phyloP scores from a whole-genome alignment of 306 rosid species.

The Cicer pinnatifidum region DNA sequence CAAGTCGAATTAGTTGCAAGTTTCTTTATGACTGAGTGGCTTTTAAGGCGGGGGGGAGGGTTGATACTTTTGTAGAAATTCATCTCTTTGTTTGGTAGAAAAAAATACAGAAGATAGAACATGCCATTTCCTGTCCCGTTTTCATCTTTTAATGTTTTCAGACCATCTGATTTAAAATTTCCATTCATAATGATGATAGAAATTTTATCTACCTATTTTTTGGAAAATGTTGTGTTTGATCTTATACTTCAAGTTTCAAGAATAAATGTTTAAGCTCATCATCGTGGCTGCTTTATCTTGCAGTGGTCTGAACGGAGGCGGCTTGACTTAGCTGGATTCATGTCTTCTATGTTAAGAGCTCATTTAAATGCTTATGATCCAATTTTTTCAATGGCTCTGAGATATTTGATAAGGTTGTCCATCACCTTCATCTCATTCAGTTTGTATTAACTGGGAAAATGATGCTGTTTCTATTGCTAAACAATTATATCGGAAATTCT shows the following conservation, averaged over 20 bases:
- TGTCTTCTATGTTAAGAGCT: constrained; percentile 88
- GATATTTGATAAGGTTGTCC: constrained; percentile 90
- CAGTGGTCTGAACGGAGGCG: constrained; percentile 97
- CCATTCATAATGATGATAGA: constrained; percentile 21
- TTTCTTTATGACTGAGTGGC: constrained; percentile 1
- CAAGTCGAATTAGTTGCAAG: constrained; percentile 10
- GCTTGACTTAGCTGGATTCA: constrained; percentile 81
- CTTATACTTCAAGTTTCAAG: neutral
- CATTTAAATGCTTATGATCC: constrained; percentile 98
- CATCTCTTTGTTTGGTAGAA: neutral
- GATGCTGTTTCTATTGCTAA: constrained; percentile 4
- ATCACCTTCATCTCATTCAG: constrained; percentile 28
- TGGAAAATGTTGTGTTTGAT: constrained; percentile 16
- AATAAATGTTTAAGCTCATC: constrained; percentile 19
- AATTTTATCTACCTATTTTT: neutral
- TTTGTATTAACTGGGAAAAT: constrained; percentile 15
- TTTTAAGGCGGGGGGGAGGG: constrained; percentile 14
- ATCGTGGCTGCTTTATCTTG: constrained; percentile 43
- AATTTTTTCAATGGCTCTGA: constrained; percentile 84
- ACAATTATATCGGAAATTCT: constrained; percentile 9
- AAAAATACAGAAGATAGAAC: neutral
- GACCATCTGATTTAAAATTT: constrained; percentile 5
- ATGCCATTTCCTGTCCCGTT: constrained; percentile 15
- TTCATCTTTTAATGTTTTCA: constrained; percentile 33
- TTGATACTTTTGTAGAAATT: constrained; percentile 20